Conservation (phyloP, 2,329 filamentous ascomycete genomes). For the Trichophyton mentagrophytes region DNA sequence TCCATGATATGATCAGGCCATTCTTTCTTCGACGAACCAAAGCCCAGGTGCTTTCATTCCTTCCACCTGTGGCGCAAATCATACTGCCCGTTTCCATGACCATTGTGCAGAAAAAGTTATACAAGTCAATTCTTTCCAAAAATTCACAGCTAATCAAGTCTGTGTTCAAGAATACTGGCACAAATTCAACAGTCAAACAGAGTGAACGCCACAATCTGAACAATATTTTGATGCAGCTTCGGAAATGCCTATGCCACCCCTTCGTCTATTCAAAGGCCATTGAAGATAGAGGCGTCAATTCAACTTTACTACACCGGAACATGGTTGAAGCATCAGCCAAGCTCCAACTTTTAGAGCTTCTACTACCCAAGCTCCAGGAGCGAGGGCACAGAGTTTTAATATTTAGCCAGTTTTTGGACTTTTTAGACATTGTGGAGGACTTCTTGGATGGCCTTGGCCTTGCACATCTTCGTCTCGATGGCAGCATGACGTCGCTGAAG, state of each 20-base stretch:
- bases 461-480: slow-evolving; percentile 69
- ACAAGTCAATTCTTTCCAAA: slow-evolving; percentile 83
- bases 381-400: slow-evolving; percentile 83
- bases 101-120: slow-evolving; percentile 80
- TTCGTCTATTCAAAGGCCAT: slow-evolving; percentile 87
- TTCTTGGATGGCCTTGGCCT: slow-evolving; percentile 68
- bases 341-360: slow-evolving; percentile 65
- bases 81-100: slow-evolving; percentile 96
- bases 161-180: slow-evolving; percentile 56
- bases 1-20: slow-evolving; percentile 71
- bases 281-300: slow-evolving; percentile 61
- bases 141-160: slow-evolving; percentile 79
- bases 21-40: slow-evolving; percentile 71
- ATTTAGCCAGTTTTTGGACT: slow-evolving; percentile 85
- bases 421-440: slow-evolving; percentile 83
- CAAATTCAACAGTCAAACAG: slow-evolving; percentile 39
- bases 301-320: slow-evolving; percentile 57
- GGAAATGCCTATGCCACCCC: slow-evolving; percentile 89
- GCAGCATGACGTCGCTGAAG: slow-evolving; percentile 63
- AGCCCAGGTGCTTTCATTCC: slow-evolving; percentile 73
- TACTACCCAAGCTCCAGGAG: slow-evolving; percentile 76
- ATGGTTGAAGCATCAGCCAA: slow-evolving; percentile 87
- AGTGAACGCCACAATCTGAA: slow-evolving; percentile 68
- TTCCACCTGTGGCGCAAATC: slow-evolving; percentile 87
- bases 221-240: slow-evolving; percentile 90